A percentile compares a stretch with the other conserved stretches of the same genome.
These are phyloP conservation scores for Trichosporon asahii DNA, from an alignment of 1,284 basidiomycete species.

Conservation along the genomic window DNA sequence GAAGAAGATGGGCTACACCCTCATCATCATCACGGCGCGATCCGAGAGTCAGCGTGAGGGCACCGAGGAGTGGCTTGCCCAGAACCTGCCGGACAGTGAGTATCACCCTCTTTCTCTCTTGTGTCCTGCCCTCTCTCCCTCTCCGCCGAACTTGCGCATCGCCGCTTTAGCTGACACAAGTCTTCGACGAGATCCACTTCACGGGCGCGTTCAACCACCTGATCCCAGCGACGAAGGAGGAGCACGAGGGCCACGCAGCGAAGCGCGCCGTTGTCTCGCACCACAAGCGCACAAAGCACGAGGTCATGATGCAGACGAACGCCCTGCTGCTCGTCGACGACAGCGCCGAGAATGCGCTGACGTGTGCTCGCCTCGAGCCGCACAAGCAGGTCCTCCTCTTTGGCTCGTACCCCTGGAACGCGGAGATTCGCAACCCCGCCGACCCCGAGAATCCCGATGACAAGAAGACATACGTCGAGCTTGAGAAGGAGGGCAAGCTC, in stretches of 20 bases:
- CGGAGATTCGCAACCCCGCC: slow-evolving; percentile 52
- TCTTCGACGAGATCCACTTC: slow-evolving; percentile 68
- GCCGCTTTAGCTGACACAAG: slow-evolving; percentile 33
- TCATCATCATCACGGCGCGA: slow-evolving; percentile 70
- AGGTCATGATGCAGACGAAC: slow-evolving; percentile 63
- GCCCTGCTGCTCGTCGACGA: slow-evolving; percentile 72
- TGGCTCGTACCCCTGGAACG: slow-evolving; percentile 74
- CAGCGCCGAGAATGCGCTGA: slow-evolving; percentile 69
- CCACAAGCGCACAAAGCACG: slow-evolving; percentile 63
- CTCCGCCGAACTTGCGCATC: background rate
- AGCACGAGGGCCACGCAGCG: slow-evolving; percentile 53
- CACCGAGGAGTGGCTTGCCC: slow-evolving; percentile 66
- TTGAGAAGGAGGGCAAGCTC: slow-evolving; percentile 49
- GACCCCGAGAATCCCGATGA: slow-evolving; percentile 50
- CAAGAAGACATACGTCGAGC: slow-evolving; percentile 61
- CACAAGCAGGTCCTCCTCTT: slow-evolving; percentile 65
- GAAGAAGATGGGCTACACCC: slow-evolving; percentile 61
- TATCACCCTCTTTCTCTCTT: background rate
- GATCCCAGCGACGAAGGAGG: slow-evolving; percentile 37
- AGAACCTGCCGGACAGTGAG: slow-evolving; percentile 62
- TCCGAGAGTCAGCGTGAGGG: slow-evolving; percentile 59
- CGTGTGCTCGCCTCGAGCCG: slow-evolving; percentile 54
- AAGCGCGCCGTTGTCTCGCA: slow-evolving; percentile 57
- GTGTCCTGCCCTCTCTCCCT: background rate
- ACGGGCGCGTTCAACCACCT: slow-evolving; percentile 64